A percentile compares a stretch with the other conserved stretches of the same genome.
Evolutionary conservation across 768 basidiomycete species (phyloP).

Genomic region (Lactifluus pinguis): DNA sequence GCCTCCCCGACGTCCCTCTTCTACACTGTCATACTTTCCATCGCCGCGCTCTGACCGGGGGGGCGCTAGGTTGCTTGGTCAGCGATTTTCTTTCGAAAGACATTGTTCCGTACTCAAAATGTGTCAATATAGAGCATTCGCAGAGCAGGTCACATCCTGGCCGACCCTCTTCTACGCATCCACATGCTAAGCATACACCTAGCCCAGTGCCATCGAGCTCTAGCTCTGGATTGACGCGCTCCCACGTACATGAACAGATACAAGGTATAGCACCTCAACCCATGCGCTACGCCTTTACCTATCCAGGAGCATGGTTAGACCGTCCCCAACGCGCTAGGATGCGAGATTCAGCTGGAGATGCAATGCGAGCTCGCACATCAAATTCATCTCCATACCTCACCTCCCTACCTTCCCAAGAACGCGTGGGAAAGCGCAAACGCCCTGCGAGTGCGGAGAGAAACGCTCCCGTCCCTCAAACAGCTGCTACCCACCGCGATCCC

Average conservation of each 20-base stretch:
- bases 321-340: constrained; percentile 2
- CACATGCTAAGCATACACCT: background rate
- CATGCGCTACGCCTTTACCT: constrained; percentile 14
- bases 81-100: background rate
- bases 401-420: background rate
- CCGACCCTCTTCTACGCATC: background rate
- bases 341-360: background rate
- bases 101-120: background rate
- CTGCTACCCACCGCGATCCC: constrained; percentile 3
- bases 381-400: background rate
- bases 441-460: constrained; percentile 2
- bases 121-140: background rate
- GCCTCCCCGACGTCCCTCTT: background rate
- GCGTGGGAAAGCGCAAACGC: constrained; percentile 13
- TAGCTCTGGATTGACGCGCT: background rate
- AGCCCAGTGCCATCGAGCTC: constrained; percentile 5
- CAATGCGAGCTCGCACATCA: background rate
- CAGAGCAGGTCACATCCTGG: background rate
- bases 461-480: background rate
- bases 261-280: constrained; percentile 18
- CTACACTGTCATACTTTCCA: background rate
- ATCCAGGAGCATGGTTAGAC: constrained; percentile 17
- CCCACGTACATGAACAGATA: background rate
- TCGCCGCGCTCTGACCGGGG: background rate
- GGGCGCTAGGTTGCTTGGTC: background rate